Evolutionary conservation across 495 filamentous ascomycete genomes (phyloP), one percentile per base, ranked within the genome.

Genomic region (Trichoderma asperelloides): DNA sequence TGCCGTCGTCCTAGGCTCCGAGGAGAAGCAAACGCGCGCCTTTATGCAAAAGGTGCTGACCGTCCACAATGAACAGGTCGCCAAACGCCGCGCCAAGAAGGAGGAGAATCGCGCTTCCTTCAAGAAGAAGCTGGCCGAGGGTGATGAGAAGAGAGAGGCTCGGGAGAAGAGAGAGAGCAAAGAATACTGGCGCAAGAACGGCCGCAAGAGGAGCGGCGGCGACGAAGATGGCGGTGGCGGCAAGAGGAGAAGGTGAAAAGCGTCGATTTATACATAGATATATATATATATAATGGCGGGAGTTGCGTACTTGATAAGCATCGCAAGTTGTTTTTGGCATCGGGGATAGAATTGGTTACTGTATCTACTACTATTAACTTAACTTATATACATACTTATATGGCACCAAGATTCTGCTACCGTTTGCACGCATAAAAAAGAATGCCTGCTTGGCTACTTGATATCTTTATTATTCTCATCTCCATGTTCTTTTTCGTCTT

Each of bases 31-130:
- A 76, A 92, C 92, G 23, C 83, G 95, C 30, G 88, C 93, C 73
- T 83, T 98, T 73, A 91, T 98, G 87, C 89, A 96, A 80, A 94
- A 96, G 83, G 84, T 98, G 64, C 91, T 88, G 72, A 96, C 92
- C 25, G 79, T 98, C 74, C 84, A 93, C 67, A 96, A 96, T 70
- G 95, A 97, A 73, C 93, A 96, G 78, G 84, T 86, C 37, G 89
- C 88, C 62, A 94, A 94, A 81, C 80, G 94, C 49, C 76, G 84
- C 37, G 87, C 78, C 55, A 91, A 91, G 80, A 93, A 98, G 79
- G 92, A 96, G 73, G 90, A 91, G 80, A 87, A 91, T 75, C 81
- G 88, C 64, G 84, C 87, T 71, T 85, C 86, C 69, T 92, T 96
- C 78, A 80, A 86, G 67, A 90, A 87, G 78, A 94, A 91, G 82